Evolutionary conservation across 441 rosid genomes (phyloP).

Genomic region (Theobroma grandiflorum): DNA sequence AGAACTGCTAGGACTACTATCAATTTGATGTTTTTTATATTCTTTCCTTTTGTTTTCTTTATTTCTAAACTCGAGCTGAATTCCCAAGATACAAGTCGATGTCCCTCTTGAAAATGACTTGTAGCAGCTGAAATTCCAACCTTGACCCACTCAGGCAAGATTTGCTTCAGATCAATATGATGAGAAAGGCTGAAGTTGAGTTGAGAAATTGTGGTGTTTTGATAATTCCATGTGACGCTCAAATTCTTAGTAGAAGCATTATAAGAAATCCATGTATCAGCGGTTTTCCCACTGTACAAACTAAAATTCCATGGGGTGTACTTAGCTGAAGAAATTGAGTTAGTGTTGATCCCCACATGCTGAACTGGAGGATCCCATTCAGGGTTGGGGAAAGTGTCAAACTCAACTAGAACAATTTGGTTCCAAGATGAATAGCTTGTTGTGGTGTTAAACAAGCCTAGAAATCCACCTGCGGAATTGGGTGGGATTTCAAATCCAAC

Average conservation of each 20-base stretch:
- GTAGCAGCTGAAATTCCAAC: slow-evolving; percentile 46
- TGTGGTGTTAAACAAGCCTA: slow-evolving; percentile 42
- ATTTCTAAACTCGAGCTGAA: slow-evolving; percentile 34
- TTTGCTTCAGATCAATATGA: slow-evolving; percentile 33
- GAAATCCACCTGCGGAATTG: slow-evolving; percentile 48
- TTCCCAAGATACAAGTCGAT: slow-evolving; percentile 43
- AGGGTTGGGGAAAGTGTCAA: slow-evolving; percentile 45
- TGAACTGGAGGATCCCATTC: slow-evolving; percentile 45
- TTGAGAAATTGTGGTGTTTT: not conserved
- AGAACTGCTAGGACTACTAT: no score
- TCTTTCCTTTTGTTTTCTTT: not conserved
- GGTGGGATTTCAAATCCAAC: slow-evolving; percentile 31
- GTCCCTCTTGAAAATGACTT: slow-evolving; percentile 20
- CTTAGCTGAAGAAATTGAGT: slow-evolving; percentile 45
- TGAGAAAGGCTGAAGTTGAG: slow-evolving; percentile 36
- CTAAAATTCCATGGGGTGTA: slow-evolving; percentile 18
- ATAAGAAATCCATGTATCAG: slow-evolving; percentile 45
- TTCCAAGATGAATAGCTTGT: slow-evolving; percentile 27
- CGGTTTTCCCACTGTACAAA: slow-evolving; percentile 1
- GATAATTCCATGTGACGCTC: slow-evolving; percentile 42
- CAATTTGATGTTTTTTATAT: not conserved
- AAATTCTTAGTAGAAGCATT: slow-evolving; percentile 39
- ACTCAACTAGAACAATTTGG: slow-evolving; percentile 58
- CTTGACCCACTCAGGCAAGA: slow-evolving; percentile 37
- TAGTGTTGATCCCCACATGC: slow-evolving; percentile 58